A percentile compares a stretch with the other conserved stretches of the same genome.
These are phyloP conservation scores for Mucor ambiguus DNA, from an alignment of 371 early-diverging fungal species.

Conservation along the genomic window DNA sequence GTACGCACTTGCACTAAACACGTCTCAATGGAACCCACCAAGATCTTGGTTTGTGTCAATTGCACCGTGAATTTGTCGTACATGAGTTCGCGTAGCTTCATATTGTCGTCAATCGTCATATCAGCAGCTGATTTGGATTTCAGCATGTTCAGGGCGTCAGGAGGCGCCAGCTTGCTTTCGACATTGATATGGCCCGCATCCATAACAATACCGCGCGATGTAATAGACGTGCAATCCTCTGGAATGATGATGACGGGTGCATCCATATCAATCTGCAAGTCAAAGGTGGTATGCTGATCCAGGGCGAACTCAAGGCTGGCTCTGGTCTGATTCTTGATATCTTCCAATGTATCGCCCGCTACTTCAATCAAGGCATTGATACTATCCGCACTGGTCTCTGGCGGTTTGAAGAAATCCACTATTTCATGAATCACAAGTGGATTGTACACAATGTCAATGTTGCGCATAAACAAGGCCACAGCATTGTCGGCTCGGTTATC, in stretches of 20 bases:
- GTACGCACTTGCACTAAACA: conserved; percentile 73
- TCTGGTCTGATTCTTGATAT: conserved; percentile 87
- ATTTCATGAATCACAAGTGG: conserved; percentile 77
- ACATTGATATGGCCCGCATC: conserved; percentile 95
- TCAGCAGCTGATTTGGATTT: conserved; percentile 67
- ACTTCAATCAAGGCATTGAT: conserved; percentile 74
- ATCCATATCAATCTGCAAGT: conserved; percentile 92
- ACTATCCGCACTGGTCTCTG: conserved; percentile 77
- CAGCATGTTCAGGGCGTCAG: conserved; percentile 67
- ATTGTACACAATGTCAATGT: conserved; percentile 91
- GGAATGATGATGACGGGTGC: conserved; percentile 98
- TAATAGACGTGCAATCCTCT: conserved; percentile 71
- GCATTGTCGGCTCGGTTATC: conserved; percentile 90
- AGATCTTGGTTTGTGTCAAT: conserved; percentile 82
- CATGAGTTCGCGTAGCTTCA: conserved; percentile 75
- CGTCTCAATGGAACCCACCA: conserved; percentile 78
- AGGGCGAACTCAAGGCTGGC: conserved; percentile 87
- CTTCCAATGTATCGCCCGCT: conserved; percentile 91
- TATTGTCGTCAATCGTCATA: conserved; percentile 67
- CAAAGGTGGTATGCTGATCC: conserved; percentile 86
- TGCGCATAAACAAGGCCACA: conserved; percentile 81
- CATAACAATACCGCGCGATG: conserved; percentile 77
- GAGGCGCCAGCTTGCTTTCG: conserved; percentile 79
- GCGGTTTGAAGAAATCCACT: conserved; percentile 84
- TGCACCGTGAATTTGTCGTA: conserved; percentile 90